phyloP scores from a whole-genome alignment of 208 protist genomes.

The Trypanosoma cruzi region DNA sequence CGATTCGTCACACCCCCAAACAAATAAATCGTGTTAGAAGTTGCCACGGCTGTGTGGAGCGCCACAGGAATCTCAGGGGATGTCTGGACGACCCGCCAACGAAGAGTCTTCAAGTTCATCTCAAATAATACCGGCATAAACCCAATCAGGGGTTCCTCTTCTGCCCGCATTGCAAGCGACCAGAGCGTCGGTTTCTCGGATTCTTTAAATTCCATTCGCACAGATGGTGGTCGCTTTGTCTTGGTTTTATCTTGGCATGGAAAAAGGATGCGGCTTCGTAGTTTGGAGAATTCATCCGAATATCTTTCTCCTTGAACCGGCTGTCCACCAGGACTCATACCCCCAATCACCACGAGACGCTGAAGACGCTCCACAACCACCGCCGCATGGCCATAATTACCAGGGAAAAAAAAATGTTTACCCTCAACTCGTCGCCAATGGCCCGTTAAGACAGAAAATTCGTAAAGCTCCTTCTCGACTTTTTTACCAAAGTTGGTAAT shows the following conservation, averaged over 20 bases:
- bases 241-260: slow-evolving; percentile 15
- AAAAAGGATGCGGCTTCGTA: slow-evolving; percentile 20
- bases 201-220: background rate
- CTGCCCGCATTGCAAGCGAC: slow-evolving; percentile 3
- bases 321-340: slow-evolving; percentile 66
- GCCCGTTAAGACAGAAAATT: slow-evolving; percentile 80
- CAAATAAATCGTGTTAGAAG: slow-evolving; percentile 58
- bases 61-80: slow-evolving; percentile 56
- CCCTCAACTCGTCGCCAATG: slow-evolving; percentile 81
- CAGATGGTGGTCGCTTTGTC: background rate
- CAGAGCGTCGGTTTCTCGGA: slow-evolving; percentile 20
- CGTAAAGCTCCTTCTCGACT: slow-evolving; percentile 82
- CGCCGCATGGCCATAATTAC: slow-evolving; percentile 78
- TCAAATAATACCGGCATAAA: slow-evolving; percentile 86
- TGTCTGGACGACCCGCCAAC: slow-evolving; percentile 80
- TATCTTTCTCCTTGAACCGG: background rate
- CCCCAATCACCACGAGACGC: slow-evolving; percentile 73
- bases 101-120: slow-evolving; percentile 61
- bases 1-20: slow-evolving; percentile 83
- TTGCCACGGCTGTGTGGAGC: slow-evolving; percentile 73
- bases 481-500: slow-evolving; percentile 32
- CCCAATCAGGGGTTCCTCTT: slow-evolving; percentile 34
- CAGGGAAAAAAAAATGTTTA: slow-evolving; percentile 65
- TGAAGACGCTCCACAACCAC: slow-evolving; percentile 51
- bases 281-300: slow-evolving; percentile 14